These are phyloP conservation scores for Blastobotrys malaysiensis DNA, from an alignment of 1,139 yeast species.

Conservation along the genomic window DNA sequence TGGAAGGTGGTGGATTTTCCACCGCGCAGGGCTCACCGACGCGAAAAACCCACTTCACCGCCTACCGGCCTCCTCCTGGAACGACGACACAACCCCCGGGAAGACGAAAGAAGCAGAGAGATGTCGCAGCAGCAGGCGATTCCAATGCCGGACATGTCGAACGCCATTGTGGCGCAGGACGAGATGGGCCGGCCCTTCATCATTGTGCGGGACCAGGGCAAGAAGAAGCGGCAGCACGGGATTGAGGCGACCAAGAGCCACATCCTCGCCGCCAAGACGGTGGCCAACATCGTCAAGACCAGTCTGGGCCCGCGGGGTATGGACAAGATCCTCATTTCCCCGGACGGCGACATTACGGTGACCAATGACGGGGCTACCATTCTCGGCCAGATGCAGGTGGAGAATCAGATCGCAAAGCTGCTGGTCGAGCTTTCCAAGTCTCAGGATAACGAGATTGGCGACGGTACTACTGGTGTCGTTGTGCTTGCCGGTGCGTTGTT, in stretches of 20 bases:
- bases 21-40: not conserved
- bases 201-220: constrained; percentile 95
- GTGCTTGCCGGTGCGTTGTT: constrained; percentile 91
- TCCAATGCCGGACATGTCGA: constrained; percentile 92
- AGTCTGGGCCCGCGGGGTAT: constrained; percentile 98
- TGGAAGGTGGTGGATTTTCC: not conserved
- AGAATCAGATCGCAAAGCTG: constrained; percentile 91
- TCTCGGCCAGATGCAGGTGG: constrained; percentile 91
- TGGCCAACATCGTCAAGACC: constrained; percentile 85
- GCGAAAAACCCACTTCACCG: not conserved
- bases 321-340: constrained; percentile 87
- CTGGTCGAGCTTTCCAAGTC: constrained; percentile 90
- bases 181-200: constrained; percentile 99
- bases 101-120: not conserved
- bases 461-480: constrained; percentile 98
- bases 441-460: constrained; percentile 98
- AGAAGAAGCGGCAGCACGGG: constrained; percentile 87
- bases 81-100: not conserved
- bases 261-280: constrained; percentile 92
- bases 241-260: constrained; percentile 90
- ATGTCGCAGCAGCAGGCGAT: constrained; percentile 31
- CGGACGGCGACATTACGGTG: constrained; percentile 96
- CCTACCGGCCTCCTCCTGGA: not conserved
- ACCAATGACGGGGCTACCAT: constrained; percentile 99
- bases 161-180: constrained; percentile 97